Percentiles rank a stretch among this genome's conserved stretches.
Evolutionary conservation across 1,284 basidiomycete genomes (phyloP).

Genomic region (Ganoderma boninense): DNA sequence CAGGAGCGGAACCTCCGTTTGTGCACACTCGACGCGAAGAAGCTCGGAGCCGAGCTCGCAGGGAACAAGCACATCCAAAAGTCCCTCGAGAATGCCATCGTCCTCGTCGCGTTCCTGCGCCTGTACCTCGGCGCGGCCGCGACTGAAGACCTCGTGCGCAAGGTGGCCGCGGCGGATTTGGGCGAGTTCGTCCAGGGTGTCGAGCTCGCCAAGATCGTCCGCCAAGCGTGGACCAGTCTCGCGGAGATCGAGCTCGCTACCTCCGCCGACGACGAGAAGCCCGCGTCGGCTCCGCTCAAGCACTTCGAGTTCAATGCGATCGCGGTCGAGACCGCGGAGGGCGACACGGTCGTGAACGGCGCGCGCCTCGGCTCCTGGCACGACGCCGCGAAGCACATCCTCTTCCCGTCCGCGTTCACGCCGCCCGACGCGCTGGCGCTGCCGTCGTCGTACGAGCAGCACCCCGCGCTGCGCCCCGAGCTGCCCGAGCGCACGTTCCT

Average conservation of each 20-base stretch:
- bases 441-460: slow-evolving; percentile 55
- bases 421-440: slow-evolving; percentile 47
- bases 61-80: slow-evolving; percentile 46
- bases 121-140: slow-evolving; percentile 75
- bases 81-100: slow-evolving; percentile 58
- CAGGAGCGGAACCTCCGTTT: slow-evolving; percentile 60
- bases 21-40: slow-evolving; percentile 64
- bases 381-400: slow-evolving; percentile 87
- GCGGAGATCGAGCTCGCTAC: slow-evolving; percentile 56
- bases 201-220: slow-evolving; percentile 55
- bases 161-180: slow-evolving; percentile 55
- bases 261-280: slow-evolving; percentile 32
- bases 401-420: slow-evolving; percentile 88
- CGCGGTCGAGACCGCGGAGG: slow-evolving; percentile 61
- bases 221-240: slow-evolving; percentile 65
- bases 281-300: slow-evolving; percentile 50
- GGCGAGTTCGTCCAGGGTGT: slow-evolving; percentile 53
- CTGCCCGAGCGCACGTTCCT: slow-evolving; percentile 92
- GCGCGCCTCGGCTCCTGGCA: slow-evolving; percentile 81
- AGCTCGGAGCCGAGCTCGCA: slow-evolving; percentile 37
- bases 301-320: slow-evolving; percentile 78
- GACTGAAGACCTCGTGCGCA: slow-evolving; percentile 58
- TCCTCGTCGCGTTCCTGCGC: slow-evolving; percentile 73
- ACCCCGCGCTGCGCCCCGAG: slow-evolving; percentile 86
- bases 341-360: slow-evolving; percentile 65